A percentile compares a stretch with the other conserved stretches of the same genome.
These are phyloP conservation scores for Dorcoceras hygrometricum DNA, from an alignment of 257 asterid species.

Conservation along the genomic window DNA sequence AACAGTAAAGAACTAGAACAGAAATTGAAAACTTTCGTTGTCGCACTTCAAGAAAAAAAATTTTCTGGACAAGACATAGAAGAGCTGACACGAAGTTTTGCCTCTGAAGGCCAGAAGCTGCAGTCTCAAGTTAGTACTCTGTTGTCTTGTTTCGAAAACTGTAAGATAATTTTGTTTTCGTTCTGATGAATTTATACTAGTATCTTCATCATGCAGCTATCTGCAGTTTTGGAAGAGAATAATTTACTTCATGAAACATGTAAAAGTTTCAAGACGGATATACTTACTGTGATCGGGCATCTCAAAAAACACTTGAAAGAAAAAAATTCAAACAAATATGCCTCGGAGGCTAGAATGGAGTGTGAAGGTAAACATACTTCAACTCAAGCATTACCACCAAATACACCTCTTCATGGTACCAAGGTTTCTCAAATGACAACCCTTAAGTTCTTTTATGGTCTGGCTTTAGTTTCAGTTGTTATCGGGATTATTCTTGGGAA, in stretches of 20 bases:
- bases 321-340: slow-evolving; percentile 49
- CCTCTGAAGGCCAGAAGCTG: slow-evolving; percentile 63
- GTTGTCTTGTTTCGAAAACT: slow-evolving; percentile 1
- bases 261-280: slow-evolving; percentile 67
- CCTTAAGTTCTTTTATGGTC: slow-evolving; percentile 37
- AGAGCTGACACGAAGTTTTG: slow-evolving; percentile 48
- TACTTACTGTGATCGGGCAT: slow-evolving; percentile 44
- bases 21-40: slow-evolving; percentile 57
- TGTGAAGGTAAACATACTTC: slow-evolving; percentile 48
- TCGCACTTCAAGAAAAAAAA: slow-evolving; percentile 33
- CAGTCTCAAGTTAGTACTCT: slow-evolving; percentile 64
- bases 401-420: slow-evolving; percentile 30
- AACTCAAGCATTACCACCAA: slow-evolving; percentile 41
- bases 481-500: slow-evolving; percentile 45
- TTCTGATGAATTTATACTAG: slow-evolving; percentile 12
- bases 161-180: background rate
- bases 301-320: slow-evolving; percentile 78
- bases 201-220: slow-evolving; percentile 45
- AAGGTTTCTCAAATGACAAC: slow-evolving; percentile 42
- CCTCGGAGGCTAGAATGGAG: slow-evolving; percentile 55
- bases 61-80: slow-evolving; percentile 52
- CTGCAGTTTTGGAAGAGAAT: slow-evolving; percentile 68
- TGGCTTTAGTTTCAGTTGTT: slow-evolving; percentile 45
- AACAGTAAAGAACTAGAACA: slow-evolving; percentile 68
- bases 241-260: slow-evolving; percentile 58